These are phyloP conservation scores for Cutaneotrichosporon sp. DNA, from an alignment of 1,284 basidiomycete species.

Conservation along the genomic window DNA sequence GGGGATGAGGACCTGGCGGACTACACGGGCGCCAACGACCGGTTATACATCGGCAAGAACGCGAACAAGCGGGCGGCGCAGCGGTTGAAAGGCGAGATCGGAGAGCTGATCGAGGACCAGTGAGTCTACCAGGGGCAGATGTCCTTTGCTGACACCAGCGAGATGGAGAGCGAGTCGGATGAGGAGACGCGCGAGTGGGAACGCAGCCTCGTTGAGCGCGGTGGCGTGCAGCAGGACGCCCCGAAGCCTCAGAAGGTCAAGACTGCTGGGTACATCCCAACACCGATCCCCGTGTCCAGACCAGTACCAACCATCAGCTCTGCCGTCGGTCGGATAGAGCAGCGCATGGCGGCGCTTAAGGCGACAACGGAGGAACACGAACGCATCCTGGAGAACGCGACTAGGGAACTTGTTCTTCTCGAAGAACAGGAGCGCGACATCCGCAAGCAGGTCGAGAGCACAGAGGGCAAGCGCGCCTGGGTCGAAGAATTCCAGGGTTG, in stretches of 20 bases:
- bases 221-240: conserved; percentile 10
- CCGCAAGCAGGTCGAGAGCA: conserved; percentile 70
- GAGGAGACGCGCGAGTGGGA: conserved; percentile 90
- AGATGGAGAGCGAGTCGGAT: conserved; percentile 68
- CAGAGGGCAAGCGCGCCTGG: conserved; percentile 83
- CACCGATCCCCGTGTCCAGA: conserved; percentile 59
- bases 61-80: conserved; percentile 71
- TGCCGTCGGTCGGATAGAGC: conserved; percentile 68
- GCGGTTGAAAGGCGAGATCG: conserved; percentile 70
- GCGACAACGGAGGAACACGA: conserved; percentile 41
- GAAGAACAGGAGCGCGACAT: conserved; percentile 75
- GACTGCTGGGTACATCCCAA: conserved; percentile 67
- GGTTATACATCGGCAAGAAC: conserved; percentile 82
- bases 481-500: conserved; percentile 79
- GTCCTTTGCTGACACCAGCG: conserved; percentile 55
- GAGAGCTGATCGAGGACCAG: conserved; percentile 83
- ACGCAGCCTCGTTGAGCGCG: conserved; percentile 43
- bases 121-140: conserved; percentile 53
- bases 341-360: conserved; percentile 62
- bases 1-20: conserved; percentile 90
- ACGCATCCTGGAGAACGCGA: conserved; percentile 45
- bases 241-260: conserved; percentile 22
- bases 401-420: conserved; percentile 67
- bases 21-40: conserved; percentile 82
- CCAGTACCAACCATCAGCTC: conserved; percentile 64